Percentiles rank a stretch among this genome's conserved stretches.
phyloP scores from a whole-genome alignment of 2,329 filamentous ascomycete species.

The Colletotrichum cuscutae region DNA sequence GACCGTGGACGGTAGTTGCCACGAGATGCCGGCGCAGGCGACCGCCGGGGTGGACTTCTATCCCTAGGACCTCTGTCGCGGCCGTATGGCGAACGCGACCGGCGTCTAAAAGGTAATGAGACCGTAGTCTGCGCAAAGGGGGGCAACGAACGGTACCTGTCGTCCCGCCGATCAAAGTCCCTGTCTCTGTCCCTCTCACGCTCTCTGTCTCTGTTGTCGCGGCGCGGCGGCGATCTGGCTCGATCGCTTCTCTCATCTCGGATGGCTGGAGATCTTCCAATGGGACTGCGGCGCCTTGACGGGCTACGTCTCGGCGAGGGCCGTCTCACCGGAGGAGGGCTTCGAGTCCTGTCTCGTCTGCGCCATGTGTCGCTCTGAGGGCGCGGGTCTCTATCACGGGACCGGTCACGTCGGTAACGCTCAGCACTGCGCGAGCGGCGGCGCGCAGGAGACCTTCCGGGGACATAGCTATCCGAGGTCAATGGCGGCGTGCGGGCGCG shows the following conservation, averaged over 20 bases:
- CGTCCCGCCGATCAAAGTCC: conserved; percentile 53
- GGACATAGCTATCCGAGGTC: conserved; percentile 58
- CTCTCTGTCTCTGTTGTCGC: conserved; percentile 37
- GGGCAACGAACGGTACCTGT: conserved; percentile 45
- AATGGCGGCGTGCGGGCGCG: conserved; percentile 47
- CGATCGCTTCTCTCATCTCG: conserved; percentile 51
- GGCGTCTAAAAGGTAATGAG: conserved; percentile 49
- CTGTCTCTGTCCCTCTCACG: conserved; percentile 39
- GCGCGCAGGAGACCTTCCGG: conserved; percentile 53
- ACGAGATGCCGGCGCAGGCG: conserved; percentile 50
- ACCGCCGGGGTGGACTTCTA: conserved; percentile 49
- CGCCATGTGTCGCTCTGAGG: conserved; percentile 35
- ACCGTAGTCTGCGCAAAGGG: conserved; percentile 24
- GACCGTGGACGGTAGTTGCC: conserved; percentile 64
- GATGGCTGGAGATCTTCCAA: conserved; percentile 43
- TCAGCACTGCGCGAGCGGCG: conserved; percentile 55
- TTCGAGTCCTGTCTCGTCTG: conserved; percentile 40
- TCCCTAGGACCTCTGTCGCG: conserved; percentile 55
- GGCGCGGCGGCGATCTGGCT: conserved; percentile 37
- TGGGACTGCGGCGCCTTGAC: conserved; percentile 43
- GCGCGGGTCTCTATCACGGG: conserved; percentile 41
- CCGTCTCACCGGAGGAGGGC: conserved; percentile 46
- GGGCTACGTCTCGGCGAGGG: conserved; percentile 49
- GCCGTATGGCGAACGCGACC: conserved; percentile 65
- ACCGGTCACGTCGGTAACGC: conserved; percentile 54